Conservation (phyloP, 306 rosid species). For the Quercus cerris region DNA sequence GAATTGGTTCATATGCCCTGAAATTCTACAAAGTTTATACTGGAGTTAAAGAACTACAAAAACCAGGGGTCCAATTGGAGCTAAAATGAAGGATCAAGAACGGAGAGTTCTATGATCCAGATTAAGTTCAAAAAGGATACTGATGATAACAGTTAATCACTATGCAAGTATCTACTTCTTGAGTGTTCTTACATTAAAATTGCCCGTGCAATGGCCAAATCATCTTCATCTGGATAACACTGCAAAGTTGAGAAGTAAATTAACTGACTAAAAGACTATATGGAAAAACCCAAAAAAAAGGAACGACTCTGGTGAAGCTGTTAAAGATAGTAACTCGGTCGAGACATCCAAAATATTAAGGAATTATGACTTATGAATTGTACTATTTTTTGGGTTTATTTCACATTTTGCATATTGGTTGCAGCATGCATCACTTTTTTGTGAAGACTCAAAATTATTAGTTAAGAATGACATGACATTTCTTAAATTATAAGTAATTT, state of each 20-base stretch:
- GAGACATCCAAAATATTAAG: neutral
- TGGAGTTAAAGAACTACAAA: neutral
- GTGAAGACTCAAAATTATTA: neutral
- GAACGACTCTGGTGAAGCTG: neutral
- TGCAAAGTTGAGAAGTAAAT: slow-evolving; percentile 44
- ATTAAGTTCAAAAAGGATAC: neutral
- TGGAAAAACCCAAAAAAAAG: slow-evolving; percentile 2
- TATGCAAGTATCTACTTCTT: neutral
- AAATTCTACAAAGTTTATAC: neutral
- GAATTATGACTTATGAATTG: neutral
- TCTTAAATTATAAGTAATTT: neutral
- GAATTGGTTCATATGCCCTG: neutral
- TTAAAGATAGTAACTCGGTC: neutral
- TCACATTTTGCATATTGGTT: neutral
- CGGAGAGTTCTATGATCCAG: neutral
- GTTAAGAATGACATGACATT: neutral
- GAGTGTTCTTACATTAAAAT: slow-evolving; percentile 65
- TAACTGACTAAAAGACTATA: slow-evolving; percentile 15
- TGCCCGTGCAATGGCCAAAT: slow-evolving; percentile 83
- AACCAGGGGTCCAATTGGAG: neutral
- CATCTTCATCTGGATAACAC: slow-evolving; percentile 98
- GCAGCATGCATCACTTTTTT: neutral
- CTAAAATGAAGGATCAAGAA: neutral
- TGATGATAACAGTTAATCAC: neutral
- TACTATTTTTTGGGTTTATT: neutral